Evolutionary conservation across 2,329 filamentous ascomycete genomes (phyloP), one percentile per base, ranked within the genome.

Genomic region (Daldinia sp.): DNA sequence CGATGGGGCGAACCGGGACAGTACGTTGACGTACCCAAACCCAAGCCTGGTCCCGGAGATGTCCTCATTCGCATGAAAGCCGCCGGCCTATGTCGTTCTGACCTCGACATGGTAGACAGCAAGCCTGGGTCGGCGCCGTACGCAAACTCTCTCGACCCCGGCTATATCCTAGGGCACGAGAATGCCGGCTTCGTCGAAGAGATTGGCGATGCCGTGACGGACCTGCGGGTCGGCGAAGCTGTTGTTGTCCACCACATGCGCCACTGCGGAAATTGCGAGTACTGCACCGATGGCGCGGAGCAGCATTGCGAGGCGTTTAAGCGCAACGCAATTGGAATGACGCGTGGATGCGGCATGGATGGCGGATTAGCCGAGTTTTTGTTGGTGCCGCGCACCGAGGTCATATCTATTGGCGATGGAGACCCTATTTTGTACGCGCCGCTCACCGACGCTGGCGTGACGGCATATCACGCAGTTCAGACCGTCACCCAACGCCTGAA

Each of bases 71-170:
- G 71, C 30, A 70, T 73, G 71, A 66, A 67, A 26, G 71, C 69
- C 7, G 71, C 71, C 13, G 71, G 71, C 13, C 71, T 73, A 13
- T 73, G 69, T 55, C 69, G 67, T 4, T 70, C 69, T 12, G 71
- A 73, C 59, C 51, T 73, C 2, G 71, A 71, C 60, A 70, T 73
- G 71, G 60, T 73, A 13, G 71, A 73, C 56, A 73, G 69, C 69
- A 48, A 63, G 54, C 70, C 68, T 6, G 70, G 70, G n/a, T 70
- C 69, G 6, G 59, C 61, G 15, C 71, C 71, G 2, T 73, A 71
- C 64, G 71, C 71, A 15, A 63, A 65, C 56, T 68, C 64, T 6
- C 56, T 73, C 30, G 67, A 67, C 30, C 59, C 64, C 20, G 62
- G 67, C 23, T 73, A 71, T 51, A 68, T 68, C 35, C 65, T 73